Base-by-base conservation (phyloP, 2,329 filamentous ascomycete genomes). In the Fusarium succisae region DNA sequence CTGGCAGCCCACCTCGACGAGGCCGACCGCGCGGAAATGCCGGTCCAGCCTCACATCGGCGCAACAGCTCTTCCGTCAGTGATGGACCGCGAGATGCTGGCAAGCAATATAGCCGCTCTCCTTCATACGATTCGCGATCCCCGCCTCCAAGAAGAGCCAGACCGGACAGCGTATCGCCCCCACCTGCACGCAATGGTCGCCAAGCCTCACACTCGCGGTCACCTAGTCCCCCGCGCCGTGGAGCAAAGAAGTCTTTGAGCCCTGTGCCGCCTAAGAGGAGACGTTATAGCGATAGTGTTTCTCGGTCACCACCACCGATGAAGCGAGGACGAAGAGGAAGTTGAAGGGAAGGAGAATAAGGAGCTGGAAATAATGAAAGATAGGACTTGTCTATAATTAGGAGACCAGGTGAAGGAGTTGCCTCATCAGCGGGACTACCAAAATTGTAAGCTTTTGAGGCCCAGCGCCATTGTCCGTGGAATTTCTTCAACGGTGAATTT, bases 51-150 rank as follows among this genome's bases (percentile, higher is more conserved):
- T 39, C 75, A 12, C 45, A 75, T 38, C 68, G 77, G 30, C 78
- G 81, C 39, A 82, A 81, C 66, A 83, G 80, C 74, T 83, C 82
- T 5, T 83, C 82, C 2, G 72, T 78, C 28, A 81, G 81, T 64
- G 77, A 75, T 37, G 78, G 69, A 20, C 79, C 78, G 7, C 74
- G 78, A 24, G 77, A 76, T 63, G 76, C 73, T 47, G 50, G 63
- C 30, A 73, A 61, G 53, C 73, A 72, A 30, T 69, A 77, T 39
- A 79, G 75, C 28, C 79, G 79, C 22, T 82, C 81, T 7, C 78
- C 79, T 24, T 82, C 81, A 24, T 79, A 79, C n/a, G 74, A 77
- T 55, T 81, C 80, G 22, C 72, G 74, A 43, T 81, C 78, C 22
- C 79, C 79, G 12, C 76, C 79, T 26, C 77, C 74, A 37, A 74